Base-by-base conservation (phyloP, 1,284 basidiomycete genomes). In the Trametes sp. region DNA sequence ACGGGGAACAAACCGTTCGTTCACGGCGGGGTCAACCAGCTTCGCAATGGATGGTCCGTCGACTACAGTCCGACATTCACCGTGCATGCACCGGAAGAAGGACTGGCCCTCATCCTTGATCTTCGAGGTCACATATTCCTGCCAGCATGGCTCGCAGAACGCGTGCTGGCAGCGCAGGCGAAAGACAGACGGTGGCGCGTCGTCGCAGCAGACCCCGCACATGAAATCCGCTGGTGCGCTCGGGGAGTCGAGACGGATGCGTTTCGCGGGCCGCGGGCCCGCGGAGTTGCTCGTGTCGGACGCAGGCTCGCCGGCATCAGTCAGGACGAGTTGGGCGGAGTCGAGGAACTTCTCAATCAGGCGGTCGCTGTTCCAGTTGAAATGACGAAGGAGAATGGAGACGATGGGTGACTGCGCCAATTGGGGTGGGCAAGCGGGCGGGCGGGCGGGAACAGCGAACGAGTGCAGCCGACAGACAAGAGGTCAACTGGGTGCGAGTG, bases 341-440 rank as follows among this genome's bases (percentile, higher is more conserved):
- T 83, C 85, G 79, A 84, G 83, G 72, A 82, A 87, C 63, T 77
- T 75, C 69, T 87, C 82, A 46, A 83, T 78, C 16, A 89, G 81
- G 57, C 82, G 82, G 71, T 90, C 88, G 57, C 82, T 80, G 75
- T 89, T 88, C 88, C 88, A 90, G 26, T 79, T 77, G 74, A 85
- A 88, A 70, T 88, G 83, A 13, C 87, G 82, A 1, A 89, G 77
- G 1, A 90, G 79, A 26, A 86, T 84, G 3, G 86, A 83, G 1
- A 85, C 85, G 21, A 84, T 82, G 16, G 77, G 79, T 36, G 78
- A 74, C 81, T 80, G 23, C 2, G 31, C 14, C 45, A n/a, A 53
- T 13, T 23, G 23, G 26, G 8, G 38, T 8, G 41, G 1, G 28
- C 26, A n/a, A 19, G 33, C 42, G 44, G 29, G n/a, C 2, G n/a